Conservation (phyloP, 1,139 yeast genomes). For the Insectozyma bohioensis region DNA sequence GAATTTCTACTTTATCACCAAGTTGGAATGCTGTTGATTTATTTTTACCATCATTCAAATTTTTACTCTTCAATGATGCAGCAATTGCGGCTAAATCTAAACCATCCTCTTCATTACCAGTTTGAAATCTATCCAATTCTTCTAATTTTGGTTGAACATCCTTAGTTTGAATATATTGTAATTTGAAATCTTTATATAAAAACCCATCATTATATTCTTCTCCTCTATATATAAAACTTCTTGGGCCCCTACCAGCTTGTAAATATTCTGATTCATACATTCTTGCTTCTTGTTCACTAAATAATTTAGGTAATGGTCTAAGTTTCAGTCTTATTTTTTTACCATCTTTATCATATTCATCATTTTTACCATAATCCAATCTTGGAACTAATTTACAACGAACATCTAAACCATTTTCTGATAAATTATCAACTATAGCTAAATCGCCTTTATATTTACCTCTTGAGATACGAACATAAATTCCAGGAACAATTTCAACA, state of each 20-base stretch:
- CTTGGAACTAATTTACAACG: conserved; percentile 91
- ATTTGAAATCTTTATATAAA: conserved; percentile 79
- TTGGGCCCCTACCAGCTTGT: conserved; percentile 71
- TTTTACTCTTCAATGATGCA: conserved; percentile 69
- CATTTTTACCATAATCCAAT: conserved; percentile 79
- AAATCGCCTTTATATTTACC: conserved; percentile 93
- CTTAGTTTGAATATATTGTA: conserved; percentile 78
- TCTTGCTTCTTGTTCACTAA: conserved; percentile 69
- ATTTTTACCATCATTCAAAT: conserved; percentile 25
- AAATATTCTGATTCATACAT: conserved; percentile 58
- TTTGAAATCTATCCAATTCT: conserved; percentile 81
- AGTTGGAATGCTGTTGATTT: conserved; percentile 67
- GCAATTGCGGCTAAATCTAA: conserved; percentile 85
- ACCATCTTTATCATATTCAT: conserved; percentile 58
- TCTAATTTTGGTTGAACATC: conserved; percentile 86
- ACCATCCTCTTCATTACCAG: conserved; percentile 66
- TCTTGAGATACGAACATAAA: conserved; percentile 84
- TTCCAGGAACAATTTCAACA: conserved; percentile 85
- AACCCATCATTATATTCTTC: conserved; percentile 92
- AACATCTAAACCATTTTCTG: conserved; percentile 93
- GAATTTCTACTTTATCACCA: conserved; percentile 90
- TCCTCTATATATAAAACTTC: conserved; percentile 71
- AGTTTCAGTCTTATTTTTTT: conserved; percentile 52
- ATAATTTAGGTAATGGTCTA: conserved; percentile 82
- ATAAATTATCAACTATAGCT: conserved; percentile 88